phyloP scores from a whole-genome alignment of 2,329 filamentous ascomycete species.

The Penicillium corylophilum region DNA sequence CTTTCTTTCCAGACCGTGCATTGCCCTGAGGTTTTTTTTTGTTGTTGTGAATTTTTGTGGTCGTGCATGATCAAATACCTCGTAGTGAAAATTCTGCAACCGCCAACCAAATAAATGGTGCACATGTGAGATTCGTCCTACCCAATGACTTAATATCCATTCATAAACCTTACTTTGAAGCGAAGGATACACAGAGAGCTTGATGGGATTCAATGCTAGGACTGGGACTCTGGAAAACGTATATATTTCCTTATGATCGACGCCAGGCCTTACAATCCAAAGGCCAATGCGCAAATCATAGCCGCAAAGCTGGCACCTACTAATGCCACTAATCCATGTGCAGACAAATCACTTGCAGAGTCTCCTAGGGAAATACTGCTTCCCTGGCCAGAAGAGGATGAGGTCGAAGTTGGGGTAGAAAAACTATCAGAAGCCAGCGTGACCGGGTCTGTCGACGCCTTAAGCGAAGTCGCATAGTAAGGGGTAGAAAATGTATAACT shows the following conservation, averaged over 20 bases:
- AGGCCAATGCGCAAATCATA: conserved; percentile 15
- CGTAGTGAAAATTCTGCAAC: too few relatives aligned
- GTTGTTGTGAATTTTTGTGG: too few relatives aligned
- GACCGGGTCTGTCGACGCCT: conserved; percentile 10
- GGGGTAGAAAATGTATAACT: conserved; percentile 9
- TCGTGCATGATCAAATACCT: too few relatives aligned
- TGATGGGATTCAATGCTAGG: too few relatives aligned
- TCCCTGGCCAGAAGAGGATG: neutral
- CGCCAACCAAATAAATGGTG: too few relatives aligned
- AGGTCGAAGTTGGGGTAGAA: neutral
- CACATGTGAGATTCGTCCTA: too few relatives aligned
- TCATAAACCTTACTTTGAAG: too few relatives aligned
- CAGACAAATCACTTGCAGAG: neutral
- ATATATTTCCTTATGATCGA: neutral
- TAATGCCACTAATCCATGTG: neutral
- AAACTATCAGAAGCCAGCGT: neutral
- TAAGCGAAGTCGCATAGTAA: conserved; percentile 17
- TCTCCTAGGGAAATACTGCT: neutral
- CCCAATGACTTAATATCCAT: too few relatives aligned
- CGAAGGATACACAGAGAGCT: too few relatives aligned
- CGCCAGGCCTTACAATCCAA: conserved; percentile 14
- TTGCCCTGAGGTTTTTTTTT: too few relatives aligned
- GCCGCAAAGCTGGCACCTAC: neutral
- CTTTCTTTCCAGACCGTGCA: too few relatives aligned
- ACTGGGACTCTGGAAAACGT: too few relatives aligned